Conservation (phyloP, 768 basidiomycete genomes). For the Amanita muscaria region DNA sequence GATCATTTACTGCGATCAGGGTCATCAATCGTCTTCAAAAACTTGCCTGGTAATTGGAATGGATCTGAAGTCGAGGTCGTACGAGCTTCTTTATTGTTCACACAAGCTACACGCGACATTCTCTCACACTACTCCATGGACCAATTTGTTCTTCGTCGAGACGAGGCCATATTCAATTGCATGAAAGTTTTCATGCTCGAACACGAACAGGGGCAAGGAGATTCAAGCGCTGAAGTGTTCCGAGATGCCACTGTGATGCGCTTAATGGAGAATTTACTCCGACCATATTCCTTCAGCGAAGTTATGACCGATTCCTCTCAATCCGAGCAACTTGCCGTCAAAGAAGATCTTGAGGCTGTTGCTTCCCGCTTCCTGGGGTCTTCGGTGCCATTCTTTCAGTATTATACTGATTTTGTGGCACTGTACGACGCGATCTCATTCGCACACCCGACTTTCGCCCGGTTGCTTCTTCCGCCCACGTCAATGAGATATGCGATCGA, state of each 20-base stretch:
- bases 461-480: slow-evolving; percentile 67
- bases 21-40: slow-evolving; percentile 55
- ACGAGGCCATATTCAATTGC: slow-evolving; percentile 61
- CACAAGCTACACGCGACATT: slow-evolving; percentile 38
- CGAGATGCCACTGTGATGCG: slow-evolving; percentile 56
- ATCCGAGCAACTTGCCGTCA: neutral
- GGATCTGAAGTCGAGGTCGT: slow-evolving; percentile 73
- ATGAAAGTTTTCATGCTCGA: slow-evolving; percentile 98
- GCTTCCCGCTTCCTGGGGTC: slow-evolving; percentile 52
- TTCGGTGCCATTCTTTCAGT: slow-evolving; percentile 82
- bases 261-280: slow-evolving; percentile 53
- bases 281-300: slow-evolving; percentile 37
- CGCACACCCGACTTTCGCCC: slow-evolving; percentile 65
- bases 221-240: slow-evolving; percentile 63
- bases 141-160: slow-evolving; percentile 36
- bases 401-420: slow-evolving; percentile 83
- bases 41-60: slow-evolving; percentile 64
- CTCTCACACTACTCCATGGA: slow-evolving; percentile 33
- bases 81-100: slow-evolving; percentile 58
- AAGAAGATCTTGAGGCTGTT: slow-evolving; percentile 40
- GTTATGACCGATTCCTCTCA: slow-evolving; percentile 2
- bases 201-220: slow-evolving; percentile 55
- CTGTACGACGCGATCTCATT: slow-evolving; percentile 92
- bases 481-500: slow-evolving; percentile 72
- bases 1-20: slow-evolving; percentile 78